phyloP scores from a whole-genome alignment of 2,329 filamentous ascomycete species.

The Sordariomycetes sp. region DNA sequence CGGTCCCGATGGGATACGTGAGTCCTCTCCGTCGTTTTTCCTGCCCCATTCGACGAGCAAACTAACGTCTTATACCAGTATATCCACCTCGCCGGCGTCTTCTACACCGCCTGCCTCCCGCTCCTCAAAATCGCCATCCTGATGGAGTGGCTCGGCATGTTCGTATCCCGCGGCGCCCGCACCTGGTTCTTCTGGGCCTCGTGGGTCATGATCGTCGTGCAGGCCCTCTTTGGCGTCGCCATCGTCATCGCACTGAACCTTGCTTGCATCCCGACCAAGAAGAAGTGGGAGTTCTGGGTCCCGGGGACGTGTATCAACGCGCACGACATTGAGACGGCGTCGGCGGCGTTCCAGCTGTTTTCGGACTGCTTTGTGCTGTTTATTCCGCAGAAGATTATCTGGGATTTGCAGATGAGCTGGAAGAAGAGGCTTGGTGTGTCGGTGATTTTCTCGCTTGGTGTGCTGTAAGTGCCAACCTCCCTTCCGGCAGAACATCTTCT shows the following conservation, averaged over 20 bases:
- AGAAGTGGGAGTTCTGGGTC: slow-evolving; percentile 18
- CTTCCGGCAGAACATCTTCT: no score
- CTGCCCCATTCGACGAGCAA: background rate
- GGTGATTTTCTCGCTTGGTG: slow-evolving; percentile 16
- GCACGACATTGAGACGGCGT: slow-evolving; percentile 13
- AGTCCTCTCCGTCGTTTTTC: slow-evolving; percentile 4
- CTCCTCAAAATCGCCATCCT: slow-evolving; percentile 26
- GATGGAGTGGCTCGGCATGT: slow-evolving; percentile 25
- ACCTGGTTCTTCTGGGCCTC: slow-evolving; percentile 21
- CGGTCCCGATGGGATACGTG: slow-evolving; percentile 13
- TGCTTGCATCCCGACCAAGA: slow-evolving; percentile 17
- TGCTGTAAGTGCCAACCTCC: slow-evolving; percentile 11
- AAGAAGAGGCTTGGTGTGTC: slow-evolving; percentile 17
- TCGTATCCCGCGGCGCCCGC: slow-evolving; percentile 14
- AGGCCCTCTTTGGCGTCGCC: slow-evolving; percentile 14
- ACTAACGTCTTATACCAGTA: slow-evolving; percentile 8
- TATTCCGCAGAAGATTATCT: slow-evolving; percentile 17
- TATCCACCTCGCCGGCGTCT: slow-evolving; percentile 18
- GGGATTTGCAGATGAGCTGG: slow-evolving; percentile 15
- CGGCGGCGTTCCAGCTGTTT: slow-evolving; percentile 16
- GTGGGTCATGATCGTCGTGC: slow-evolving; percentile 14
- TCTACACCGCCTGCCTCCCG: slow-evolving; percentile 21
- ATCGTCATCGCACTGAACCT: slow-evolving; percentile 18
- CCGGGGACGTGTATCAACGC: slow-evolving; percentile 17
- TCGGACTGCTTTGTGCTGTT: slow-evolving; percentile 15